A percentile compares a stretch with the other conserved stretches of the same genome.
These are phyloP conservation scores for sweet orange (Citrus sinensis) DNA, from an alignment of 345 rosid genomes.

Conservation along the genomic window DNA sequence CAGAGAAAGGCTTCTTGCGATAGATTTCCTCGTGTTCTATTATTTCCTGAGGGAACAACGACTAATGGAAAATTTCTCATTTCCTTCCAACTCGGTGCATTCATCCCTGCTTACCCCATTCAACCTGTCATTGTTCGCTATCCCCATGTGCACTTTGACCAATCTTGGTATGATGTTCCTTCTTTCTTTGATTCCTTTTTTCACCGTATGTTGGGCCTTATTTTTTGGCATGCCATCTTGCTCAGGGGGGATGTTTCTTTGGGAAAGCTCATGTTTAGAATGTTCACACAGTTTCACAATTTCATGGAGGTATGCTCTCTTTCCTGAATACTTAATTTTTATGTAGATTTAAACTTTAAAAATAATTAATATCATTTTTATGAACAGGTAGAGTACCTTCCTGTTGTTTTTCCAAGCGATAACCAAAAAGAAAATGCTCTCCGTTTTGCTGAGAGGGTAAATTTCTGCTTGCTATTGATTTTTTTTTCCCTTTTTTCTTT, in stretches of 20 bases:
- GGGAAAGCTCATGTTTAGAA: conserved; percentile 86
- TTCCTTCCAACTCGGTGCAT: conserved; percentile 97
- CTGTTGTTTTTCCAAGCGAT: conserved; percentile 62
- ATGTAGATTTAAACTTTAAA: background rate
- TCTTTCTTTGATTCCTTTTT: background rate
- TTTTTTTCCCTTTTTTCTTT: background rate
- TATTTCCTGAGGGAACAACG: conserved; percentile 99
- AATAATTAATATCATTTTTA: conserved; percentile 10
- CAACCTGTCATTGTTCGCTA: conserved; percentile 91
- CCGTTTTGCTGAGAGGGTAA: conserved; percentile 74
- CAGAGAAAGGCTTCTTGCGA: conserved; percentile 94
- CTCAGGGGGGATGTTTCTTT: conserved; percentile 70
- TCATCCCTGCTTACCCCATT: conserved; percentile 76
- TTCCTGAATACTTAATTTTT: background rate
- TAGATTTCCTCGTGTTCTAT: conserved; percentile 75
- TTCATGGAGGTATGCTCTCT: conserved; percentile 74
- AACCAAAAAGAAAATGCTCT: conserved; percentile 64
- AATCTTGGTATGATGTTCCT: conserved; percentile 73
- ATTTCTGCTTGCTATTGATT: conserved; percentile 19
- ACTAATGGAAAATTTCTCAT: conserved; percentile 81
- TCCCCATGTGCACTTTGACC: conserved; percentile 98
- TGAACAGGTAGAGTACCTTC: conserved; percentile 88
- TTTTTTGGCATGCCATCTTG: conserved; percentile 18
- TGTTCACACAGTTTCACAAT: conserved; percentile 98
- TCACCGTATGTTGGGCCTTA: background rate